Base-by-base conservation (phyloP, 305 asterid species). In the Fraxinus angustifolia region DNA sequence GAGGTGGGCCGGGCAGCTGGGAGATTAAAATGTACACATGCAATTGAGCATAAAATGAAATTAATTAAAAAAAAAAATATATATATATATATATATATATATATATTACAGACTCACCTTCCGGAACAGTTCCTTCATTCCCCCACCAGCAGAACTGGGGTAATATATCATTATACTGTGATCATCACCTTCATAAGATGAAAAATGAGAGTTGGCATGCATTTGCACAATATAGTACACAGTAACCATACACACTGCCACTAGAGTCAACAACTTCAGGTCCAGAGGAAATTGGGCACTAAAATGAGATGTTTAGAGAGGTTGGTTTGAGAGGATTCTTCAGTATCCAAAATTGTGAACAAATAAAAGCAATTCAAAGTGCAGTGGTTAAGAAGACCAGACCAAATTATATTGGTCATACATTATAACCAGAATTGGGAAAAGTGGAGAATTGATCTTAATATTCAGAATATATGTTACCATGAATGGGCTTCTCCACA, bases 91-190 rank as follows among this genome's bases (percentile, higher is more conserved):
- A n/a, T n/a, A n/a, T n/a, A n/a, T n/a, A 23, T 23, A 23, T 23
- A 23, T 80, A 45, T 77, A 60, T 30, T 71, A 42, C 67, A 53
- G 53, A 23, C 85, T 86, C 83, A 94, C 99, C 99, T 96, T 96
- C 19, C 99, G 95, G 81, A 96, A 96, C 90, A 96, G 87, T 82
- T 93, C 94, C 84, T 96, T 96, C 99, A 96, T 96, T 73, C 99
- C 99, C 76, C 99, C 98, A 84, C 99, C 99, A 28, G 99, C 99
- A 78, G 98, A 90, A 85, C 98, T 96, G 76, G 99, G 99, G 81
- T 96, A 96, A 84, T 96, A 96, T 81, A 96, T 96, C 99, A 94
- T 96, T 83, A 96, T 93, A 79, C 98, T 89, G 89, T 96, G 99
- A 86, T 96, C 94, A 86, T 96, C 98, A 90, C 94, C 99, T 96